Percentiles rank a stretch among this genome's conserved stretches.
phyloP scores from a whole-genome alignment of 83 land plant species.

The Thuja plicata region DNA sequence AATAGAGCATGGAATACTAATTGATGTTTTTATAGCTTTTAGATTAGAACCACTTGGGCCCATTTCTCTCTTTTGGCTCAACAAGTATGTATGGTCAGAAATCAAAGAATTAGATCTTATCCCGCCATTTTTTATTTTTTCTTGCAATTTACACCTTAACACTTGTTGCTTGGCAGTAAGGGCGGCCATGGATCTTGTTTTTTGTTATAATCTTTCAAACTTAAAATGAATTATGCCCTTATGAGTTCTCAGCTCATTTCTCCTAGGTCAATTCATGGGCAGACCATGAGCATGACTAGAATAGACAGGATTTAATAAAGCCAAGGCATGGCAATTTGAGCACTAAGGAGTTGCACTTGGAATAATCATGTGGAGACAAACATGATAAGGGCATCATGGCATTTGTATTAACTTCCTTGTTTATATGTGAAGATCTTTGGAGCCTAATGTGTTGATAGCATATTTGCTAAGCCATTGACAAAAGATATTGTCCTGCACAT shows the following conservation, averaged over 20 bases:
- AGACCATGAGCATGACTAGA: background rate
- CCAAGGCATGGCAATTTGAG: background rate
- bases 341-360: background rate
- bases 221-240: background rate
- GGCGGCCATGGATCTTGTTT: background rate
- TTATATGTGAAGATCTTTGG: background rate
- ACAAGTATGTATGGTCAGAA: background rate
- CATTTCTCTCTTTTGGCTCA: background rate
- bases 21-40: constrained; percentile 7
- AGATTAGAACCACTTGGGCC: background rate
- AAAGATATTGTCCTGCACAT: background rate
- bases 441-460: background rate
- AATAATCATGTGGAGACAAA: background rate
- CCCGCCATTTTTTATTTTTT: background rate
- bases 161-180: background rate
- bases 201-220: background rate
- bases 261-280: background rate
- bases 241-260: background rate
- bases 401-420: background rate
- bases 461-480: background rate
- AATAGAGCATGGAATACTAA: constrained; percentile 13
- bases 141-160: too few relatives aligned
- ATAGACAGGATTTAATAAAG: background rate
- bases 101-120: background rate
- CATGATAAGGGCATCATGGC: background rate